A percentile compares a stretch with the other conserved stretches of the same genome.
phyloP scores from a whole-genome alignment of 1,284 basidiomycete species.

The Austropuccinia psidii region DNA sequence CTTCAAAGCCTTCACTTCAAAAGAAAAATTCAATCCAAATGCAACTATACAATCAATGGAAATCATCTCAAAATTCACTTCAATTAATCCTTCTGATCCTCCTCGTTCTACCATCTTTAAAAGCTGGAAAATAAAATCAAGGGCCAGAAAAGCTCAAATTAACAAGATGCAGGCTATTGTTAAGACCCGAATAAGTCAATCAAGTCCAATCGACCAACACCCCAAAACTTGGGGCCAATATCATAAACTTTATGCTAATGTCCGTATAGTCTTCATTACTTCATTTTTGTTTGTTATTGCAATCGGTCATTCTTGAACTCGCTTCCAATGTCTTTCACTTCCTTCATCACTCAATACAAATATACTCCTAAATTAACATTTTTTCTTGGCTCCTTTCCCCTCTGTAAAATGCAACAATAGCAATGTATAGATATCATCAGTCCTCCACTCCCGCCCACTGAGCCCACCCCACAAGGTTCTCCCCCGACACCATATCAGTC shows the following conservation, averaged over 20 bases:
- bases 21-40: too few relatives aligned
- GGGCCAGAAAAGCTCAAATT: neutral
- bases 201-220: conserved; percentile 39
- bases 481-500: conserved; percentile 37
- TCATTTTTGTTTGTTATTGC: neutral
- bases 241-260: conserved; percentile 37
- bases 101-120: neutral
- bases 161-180: neutral
- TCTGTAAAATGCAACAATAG: too few relatives aligned
- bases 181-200: conserved; percentile 30
- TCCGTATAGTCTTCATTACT: conserved; percentile 17
- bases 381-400: neutral
- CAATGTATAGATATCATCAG: conserved; percentile 41
- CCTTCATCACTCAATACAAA: too few relatives aligned
- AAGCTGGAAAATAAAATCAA: neutral
- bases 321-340: too few relatives aligned
- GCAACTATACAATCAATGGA: too few relatives aligned
- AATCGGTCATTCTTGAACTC: neutral
- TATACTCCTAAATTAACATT: neutral
- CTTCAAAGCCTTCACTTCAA: neutral
- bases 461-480: neutral
- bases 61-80: neutral
- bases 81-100: too few relatives aligned
- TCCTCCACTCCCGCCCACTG: conserved; percentile 39
- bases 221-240: conserved; percentile 41